A percentile compares a stretch with the other conserved stretches of the same genome.
Evolutionary conservation across 345 rosid genomes (phyloP).

Genomic region (Lepidium aucheri): DNA sequence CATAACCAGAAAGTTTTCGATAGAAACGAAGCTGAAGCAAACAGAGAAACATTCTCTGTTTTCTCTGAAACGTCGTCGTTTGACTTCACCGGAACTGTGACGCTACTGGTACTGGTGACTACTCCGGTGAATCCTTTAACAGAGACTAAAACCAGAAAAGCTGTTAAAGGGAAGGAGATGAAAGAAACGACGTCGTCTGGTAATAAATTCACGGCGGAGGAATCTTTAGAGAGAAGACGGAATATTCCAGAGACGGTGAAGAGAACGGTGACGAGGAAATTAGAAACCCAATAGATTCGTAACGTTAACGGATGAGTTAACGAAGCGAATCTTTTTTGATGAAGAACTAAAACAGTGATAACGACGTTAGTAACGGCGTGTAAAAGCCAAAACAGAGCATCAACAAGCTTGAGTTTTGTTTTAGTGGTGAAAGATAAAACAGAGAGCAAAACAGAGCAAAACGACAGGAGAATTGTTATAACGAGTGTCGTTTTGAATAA

Average conservation of each 20-base stretch:
- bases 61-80: conserved; percentile 35
- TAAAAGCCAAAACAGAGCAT: conserved; percentile 54
- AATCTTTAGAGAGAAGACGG: conserved; percentile 32
- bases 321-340: conserved; percentile 63
- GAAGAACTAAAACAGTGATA: conserved; percentile 54
- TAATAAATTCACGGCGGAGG: conserved; percentile 25
- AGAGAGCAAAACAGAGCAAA: conserved; percentile 39
- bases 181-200: conserved; percentile 55
- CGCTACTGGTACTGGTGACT: background rate
- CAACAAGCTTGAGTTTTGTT: conserved; percentile 31
- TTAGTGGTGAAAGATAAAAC: conserved; percentile 38
- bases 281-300: conserved; percentile 53
- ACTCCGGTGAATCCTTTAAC: conserved; percentile 72
- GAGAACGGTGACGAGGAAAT: conserved; percentile 34
- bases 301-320: conserved; percentile 50
- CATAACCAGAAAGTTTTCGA: conserved; percentile 87
- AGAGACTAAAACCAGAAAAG: conserved; percentile 42
- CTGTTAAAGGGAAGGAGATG: conserved; percentile 45
- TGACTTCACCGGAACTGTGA: background rate
- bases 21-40: conserved; percentile 58
- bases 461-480: conserved; percentile 37
- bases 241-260: conserved; percentile 52
- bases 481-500: conserved; percentile 53
- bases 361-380: conserved; percentile 66
- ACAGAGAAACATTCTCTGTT: conserved; percentile 39